Base-by-base conservation (phyloP, 108 stramenopile genomes). In the Nitzschia palea region DNA sequence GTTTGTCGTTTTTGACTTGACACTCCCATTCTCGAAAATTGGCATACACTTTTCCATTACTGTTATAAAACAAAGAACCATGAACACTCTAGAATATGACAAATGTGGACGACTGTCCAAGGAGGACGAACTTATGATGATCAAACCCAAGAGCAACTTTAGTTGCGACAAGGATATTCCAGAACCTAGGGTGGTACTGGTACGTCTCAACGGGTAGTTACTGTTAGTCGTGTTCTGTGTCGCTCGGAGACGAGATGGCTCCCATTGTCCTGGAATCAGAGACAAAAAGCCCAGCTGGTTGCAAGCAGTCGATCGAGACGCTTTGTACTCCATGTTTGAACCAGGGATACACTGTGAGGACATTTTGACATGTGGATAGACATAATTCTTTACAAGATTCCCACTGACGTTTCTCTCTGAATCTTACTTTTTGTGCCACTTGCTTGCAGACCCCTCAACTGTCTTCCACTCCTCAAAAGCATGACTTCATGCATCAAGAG, bases 71-170 rank as follows among this genome's bases (percentile, higher is more conserved):
- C n/a, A n/a, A n/a, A 42, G 40, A 9, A 42, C 25, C 1, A 73
- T 73, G 71, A 62, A 65, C 54, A 28, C 61, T 30, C 37, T 15
- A 18, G 68, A 73, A 34, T 73, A 50, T 45, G 81, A 83, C 55
- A 60, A 4, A 15, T 55, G 42, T 1, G 53, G 78, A 33, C 65
- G 82, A 2, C 37, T 83, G 31, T 76, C 77, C 28, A 65, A 66
- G 17, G 59, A 56, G 45, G 82, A 83, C 55, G 67, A 75, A 42
- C 28, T 63, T 44, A 83, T 83, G 82, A 65, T 78, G 59, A 43
- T 25, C 10, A 54, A 34, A 3, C 58, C 71, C 22, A 27, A 18
- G 4, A 65, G 20, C 17, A 34, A 65, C 44, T 12, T 44, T 4
- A 65, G 33, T 14, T 34, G 65, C 30, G 65, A 20, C 50, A 40